Percentiles rank a stretch among this genome's conserved stretches.
These are phyloP conservation scores for Pestalotiopsis sp. DNA, from an alignment of 2,329 filamentous ascomycete species.

Conservation along the genomic window DNA sequence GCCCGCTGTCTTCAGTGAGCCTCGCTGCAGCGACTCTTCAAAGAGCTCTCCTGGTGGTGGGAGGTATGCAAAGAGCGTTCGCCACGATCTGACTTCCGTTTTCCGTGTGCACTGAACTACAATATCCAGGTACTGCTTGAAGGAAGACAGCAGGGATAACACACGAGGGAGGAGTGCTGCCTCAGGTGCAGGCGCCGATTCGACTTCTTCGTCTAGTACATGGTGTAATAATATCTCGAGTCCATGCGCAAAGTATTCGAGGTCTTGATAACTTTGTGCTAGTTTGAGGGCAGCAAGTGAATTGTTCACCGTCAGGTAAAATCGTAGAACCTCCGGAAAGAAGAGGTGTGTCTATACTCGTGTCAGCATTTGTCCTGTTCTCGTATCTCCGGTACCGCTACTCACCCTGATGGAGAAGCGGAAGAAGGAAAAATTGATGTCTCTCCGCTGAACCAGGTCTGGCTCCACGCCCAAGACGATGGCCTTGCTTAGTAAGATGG, in stretches of 20 bases:
- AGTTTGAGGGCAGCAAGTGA: slow-evolving; percentile 79
- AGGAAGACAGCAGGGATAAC: slow-evolving; percentile 66
- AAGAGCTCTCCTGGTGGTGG: slow-evolving; percentile 90
- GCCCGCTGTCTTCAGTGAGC: slow-evolving; percentile 89
- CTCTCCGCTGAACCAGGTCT: slow-evolving; percentile 88
- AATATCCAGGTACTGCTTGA: slow-evolving; percentile 88
- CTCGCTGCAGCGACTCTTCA: slow-evolving; percentile 83
- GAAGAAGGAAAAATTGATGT: slow-evolving; percentile 87
- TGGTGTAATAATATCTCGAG: slow-evolving; percentile 90
- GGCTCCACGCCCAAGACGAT: slow-evolving; percentile 89
- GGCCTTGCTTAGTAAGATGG: slow-evolving; percentile 82
- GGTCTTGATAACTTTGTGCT: slow-evolving; percentile 79
- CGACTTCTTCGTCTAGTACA: slow-evolving; percentile 92
- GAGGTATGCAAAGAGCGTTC: slow-evolving; percentile 86
- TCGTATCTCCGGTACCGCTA: slow-evolving; percentile 16
- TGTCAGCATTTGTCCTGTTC: not conserved
- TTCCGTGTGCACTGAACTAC: slow-evolving; percentile 97
- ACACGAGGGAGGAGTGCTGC: slow-evolving; percentile 65
- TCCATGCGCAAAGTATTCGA: slow-evolving; percentile 91
- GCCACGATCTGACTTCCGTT: slow-evolving; percentile 93
- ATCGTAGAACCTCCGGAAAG: slow-evolving; percentile 81
- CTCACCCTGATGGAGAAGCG: slow-evolving; percentile 84
- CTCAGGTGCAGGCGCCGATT: slow-evolving; percentile 63
- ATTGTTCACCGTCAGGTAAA: slow-evolving; percentile 74
- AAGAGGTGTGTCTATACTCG: slow-evolving; percentile 78